These are phyloP conservation scores for Solanum verrucosum DNA, from an alignment of 257 asterid species.

Conservation along the genomic window DNA sequence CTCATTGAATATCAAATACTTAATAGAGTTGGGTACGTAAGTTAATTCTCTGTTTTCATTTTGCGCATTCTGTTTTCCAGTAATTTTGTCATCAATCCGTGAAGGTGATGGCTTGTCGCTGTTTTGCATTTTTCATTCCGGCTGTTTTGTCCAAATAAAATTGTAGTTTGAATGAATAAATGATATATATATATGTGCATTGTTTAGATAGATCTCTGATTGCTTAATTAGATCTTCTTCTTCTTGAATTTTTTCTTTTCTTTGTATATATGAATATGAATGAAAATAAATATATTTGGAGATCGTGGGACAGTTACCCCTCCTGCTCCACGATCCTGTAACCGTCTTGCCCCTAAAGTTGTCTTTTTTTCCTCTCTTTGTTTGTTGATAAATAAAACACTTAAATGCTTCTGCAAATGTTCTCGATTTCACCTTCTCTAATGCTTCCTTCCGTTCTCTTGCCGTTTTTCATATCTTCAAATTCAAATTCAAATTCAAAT, in stretches of 20 bases:
- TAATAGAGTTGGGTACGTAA: neutral
- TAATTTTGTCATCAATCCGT: neutral
- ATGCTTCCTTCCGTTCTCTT: neutral
- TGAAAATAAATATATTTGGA: neutral
- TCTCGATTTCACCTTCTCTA: neutral
- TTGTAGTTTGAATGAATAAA: neutral
- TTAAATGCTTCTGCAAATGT: neutral
- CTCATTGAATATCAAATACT: neutral
- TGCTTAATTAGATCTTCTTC: constrained; percentile 21
- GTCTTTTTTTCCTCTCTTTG: neutral
- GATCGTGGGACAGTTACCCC: neutral
- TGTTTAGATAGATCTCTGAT: neutral
- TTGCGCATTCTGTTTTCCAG: neutral
- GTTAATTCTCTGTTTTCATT: neutral
- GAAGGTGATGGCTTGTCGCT: neutral
- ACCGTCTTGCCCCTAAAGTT: neutral
- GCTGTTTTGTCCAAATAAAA: neutral
- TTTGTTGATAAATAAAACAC: neutral
- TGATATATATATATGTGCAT: neutral
- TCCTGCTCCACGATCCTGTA: neutral
- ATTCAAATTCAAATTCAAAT: neutral
- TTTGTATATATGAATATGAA: neutral
- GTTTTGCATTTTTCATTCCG: neutral
- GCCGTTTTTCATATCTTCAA: neutral
- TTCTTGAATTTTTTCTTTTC: neutral